A percentile compares a stretch with the other conserved stretches of the same genome.
Evolutionary conservation across 306 rosid species (phyloP).

Genomic region (Datisca glomerata): DNA sequence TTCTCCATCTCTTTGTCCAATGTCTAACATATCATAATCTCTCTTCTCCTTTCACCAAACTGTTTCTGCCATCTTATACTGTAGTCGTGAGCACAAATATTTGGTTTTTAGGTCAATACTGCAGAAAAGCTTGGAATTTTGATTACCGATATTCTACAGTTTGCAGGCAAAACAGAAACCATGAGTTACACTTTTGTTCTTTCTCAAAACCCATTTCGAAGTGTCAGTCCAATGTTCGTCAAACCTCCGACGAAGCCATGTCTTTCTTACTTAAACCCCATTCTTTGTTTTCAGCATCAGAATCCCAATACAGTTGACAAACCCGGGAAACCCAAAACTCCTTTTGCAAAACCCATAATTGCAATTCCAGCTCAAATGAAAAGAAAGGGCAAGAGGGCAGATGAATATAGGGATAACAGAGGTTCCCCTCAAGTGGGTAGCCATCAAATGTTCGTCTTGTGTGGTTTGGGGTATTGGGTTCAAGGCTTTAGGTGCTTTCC

Average conservation of each 20-base stretch:
- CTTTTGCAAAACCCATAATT: constrained; percentile 8
- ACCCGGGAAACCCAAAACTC: constrained; percentile 12
- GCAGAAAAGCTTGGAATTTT: too few species aligned
- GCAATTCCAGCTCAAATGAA: constrained; percentile 12
- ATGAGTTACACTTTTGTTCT: constrained; percentile 38
- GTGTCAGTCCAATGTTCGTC: constrained; percentile 9
- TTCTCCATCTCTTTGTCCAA: constrained; percentile 22
- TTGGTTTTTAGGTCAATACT: too few species aligned
- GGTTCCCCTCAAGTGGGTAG: constrained; percentile 22
- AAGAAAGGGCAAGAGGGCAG: constrained; percentile 5
- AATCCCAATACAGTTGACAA: constrained; percentile 14
- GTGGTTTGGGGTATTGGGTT: constrained; percentile 85
- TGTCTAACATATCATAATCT: too few species aligned
- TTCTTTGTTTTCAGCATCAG: constrained; percentile 19
- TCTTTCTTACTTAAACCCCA: constrained; percentile 4
- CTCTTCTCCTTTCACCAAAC: not conserved
- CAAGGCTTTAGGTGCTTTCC: constrained; percentile 95
- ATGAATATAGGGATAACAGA: constrained; percentile 14
- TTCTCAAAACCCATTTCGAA: constrained; percentile 15
- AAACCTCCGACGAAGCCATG: constrained; percentile 6
- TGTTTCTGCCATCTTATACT: too few species aligned
- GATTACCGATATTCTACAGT: too few species aligned
- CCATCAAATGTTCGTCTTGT: constrained; percentile 35
- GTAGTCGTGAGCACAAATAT: too few species aligned
- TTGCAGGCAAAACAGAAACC: constrained; percentile 2